Conservation (phyloP, 306 rosid genomes). For the Abrus pulchellus region DNA sequence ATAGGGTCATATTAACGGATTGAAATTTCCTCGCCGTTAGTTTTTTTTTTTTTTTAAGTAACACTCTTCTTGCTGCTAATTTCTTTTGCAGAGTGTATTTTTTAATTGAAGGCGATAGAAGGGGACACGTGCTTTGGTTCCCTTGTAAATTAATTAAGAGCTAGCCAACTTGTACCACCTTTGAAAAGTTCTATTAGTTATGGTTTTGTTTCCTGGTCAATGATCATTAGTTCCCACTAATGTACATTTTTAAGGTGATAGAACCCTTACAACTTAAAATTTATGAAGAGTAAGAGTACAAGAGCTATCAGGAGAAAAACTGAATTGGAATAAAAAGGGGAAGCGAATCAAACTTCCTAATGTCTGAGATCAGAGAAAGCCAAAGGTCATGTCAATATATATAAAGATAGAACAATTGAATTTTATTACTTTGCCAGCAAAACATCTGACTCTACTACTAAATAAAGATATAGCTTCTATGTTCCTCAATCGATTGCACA, state of each 20-base stretch:
- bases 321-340: not conserved
- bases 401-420: not conserved
- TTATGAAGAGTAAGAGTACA: not conserved
- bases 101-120: not conserved
- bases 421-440: no score
- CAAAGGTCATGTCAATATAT: no score
- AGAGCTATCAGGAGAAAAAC: not conserved
- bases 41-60: no score
- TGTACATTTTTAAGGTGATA: not conserved
- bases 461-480: no score
- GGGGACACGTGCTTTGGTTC: slow-evolving; percentile 27
- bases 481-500: no score
- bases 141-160: not conserved
- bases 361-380: not conserved
- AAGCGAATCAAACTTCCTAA: not conserved
- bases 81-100: not conserved
- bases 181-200: not conserved
- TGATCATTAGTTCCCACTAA: not conserved
- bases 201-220: not conserved
- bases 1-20: not conserved
- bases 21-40: no score
- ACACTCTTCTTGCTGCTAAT: no score
- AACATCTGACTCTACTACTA: no score
- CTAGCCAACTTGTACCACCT: not conserved
- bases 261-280: not conserved